Evolutionary conservation across 2,329 filamentous ascomycete species (phyloP).

Genomic region (Penicillium sp.): DNA sequence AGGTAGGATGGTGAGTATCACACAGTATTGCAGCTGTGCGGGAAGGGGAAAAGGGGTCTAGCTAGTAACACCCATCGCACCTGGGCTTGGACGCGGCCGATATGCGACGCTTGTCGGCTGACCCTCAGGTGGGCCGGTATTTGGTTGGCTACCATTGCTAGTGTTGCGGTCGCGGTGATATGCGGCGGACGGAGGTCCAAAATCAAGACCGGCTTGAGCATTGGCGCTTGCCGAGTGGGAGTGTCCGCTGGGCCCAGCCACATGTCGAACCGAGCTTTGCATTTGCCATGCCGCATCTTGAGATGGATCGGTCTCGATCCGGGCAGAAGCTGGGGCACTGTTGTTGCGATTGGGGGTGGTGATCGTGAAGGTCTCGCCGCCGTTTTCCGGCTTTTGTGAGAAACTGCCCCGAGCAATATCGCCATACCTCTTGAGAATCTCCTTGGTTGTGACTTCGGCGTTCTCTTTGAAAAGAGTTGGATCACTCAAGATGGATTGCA

Average conservation of each 20-base stretch:
- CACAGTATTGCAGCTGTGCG: conserved; percentile 21
- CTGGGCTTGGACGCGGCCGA: conserved; percentile 35
- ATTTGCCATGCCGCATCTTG: conserved; percentile 68
- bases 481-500: conserved; percentile 81
- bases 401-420: conserved; percentile 67
- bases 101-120: conserved; percentile 37
- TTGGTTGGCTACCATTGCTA: conserved; percentile 35
- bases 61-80: conserved; percentile 41
- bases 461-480: conserved; percentile 73
- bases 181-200: conserved; percentile 24
- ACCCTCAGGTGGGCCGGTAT: conserved; percentile 26
- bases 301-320: conserved; percentile 81
- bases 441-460: conserved; percentile 90
- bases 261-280: conserved; percentile 76
- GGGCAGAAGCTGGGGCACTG: conserved; percentile 53
- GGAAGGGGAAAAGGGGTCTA: conserved; percentile 21
- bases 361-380: conserved; percentile 51
- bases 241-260: conserved; percentile 49
- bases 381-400: conserved; percentile 52
- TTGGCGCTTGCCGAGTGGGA: conserved; percentile 30
- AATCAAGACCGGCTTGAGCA: conserved; percentile 26
- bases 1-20: conserved; percentile 19
- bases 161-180: conserved; percentile 36
- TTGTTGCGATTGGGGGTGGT: conserved; percentile 40
- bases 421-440: conserved; percentile 90